Evolutionary conservation across 345 rosid genomes (phyloP), one percentile per base, ranked within the genome.

Genomic region (Aquilaria malaccensis): DNA sequence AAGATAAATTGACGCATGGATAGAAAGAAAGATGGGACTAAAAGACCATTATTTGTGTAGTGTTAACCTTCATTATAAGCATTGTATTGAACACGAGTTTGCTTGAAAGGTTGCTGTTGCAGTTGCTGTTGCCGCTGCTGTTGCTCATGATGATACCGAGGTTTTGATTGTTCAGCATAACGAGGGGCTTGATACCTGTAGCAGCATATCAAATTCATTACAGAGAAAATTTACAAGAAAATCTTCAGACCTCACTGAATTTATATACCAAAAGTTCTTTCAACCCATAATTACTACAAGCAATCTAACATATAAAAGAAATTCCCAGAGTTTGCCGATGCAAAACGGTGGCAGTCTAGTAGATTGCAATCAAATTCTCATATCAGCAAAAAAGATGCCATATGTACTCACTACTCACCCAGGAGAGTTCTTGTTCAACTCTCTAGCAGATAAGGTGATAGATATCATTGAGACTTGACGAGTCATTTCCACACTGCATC

Each of bases 401-500:
- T 55, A 61, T 15, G 9, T 68, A 70, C 88, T 76, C 81, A 90
- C 99, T 68, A 70, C 88, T 76, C 81, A 90, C 99, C 99, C 99
- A 37, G 91, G 82, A 66, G 93, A 87, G 66, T 73, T 67, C 41
- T 53, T 72, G 72, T 90, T 79, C 31, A 90, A 88, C 73, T 88
- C 96, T 72, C 37, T 69, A 37, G 82, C 58, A 0, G 99, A 94
- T 61, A 94, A 81, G 49, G 96, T 86, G 67, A 94, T 79, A 58
- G 99, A 83, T 65, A 94, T 87, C 97, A 90, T 81, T 50, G 96
- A 94, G 70, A 94, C 97, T 61, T 86, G 88, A 49, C 97, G 91
- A 56, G 92, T 87, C 87, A 81, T 80, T 79, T 94, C 95, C 78
- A 94, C 97, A 64, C 99, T 94, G 87, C 79, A 81, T 53, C 62